phyloP scores from a whole-genome alignment of 768 basidiomycete species.

The Lentinus brumalis region DNA sequence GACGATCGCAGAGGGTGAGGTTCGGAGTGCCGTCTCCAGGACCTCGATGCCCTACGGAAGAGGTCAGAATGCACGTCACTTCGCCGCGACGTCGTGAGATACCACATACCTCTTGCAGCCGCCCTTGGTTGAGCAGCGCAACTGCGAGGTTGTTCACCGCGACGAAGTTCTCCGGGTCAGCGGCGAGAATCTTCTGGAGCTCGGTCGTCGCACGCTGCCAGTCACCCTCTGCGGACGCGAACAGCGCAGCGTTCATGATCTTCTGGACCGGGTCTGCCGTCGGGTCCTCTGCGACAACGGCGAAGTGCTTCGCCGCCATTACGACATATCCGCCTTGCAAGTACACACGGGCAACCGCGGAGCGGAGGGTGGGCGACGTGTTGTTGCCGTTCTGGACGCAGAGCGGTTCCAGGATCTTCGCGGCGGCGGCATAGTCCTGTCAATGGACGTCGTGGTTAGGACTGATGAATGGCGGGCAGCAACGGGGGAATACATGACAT shows the following conservation, averaged over 20 bases:
- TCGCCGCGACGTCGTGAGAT: too few species aligned
- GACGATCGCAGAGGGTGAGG: conserved; percentile 71
- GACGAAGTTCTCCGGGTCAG: conserved; percentile 61
- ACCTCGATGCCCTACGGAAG: conserved; percentile 62
- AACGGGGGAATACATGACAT: conserved; percentile 8
- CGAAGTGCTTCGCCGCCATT: conserved; percentile 61
- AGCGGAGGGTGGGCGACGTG: conserved; percentile 59
- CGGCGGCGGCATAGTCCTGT: conserved; percentile 72
- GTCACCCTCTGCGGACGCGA: conserved; percentile 70
- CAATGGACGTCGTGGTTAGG: too few species aligned
- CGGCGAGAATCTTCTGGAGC: conserved; percentile 46
- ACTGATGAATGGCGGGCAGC: too few species aligned
- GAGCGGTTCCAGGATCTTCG: conserved; percentile 67
- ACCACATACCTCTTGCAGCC: conserved; percentile 60
- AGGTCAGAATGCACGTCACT: neutral
- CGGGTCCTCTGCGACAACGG: conserved; percentile 46
- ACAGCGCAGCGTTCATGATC: conserved; percentile 65
- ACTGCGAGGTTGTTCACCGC: conserved; percentile 81
- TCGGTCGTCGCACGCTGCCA: conserved; percentile 56
- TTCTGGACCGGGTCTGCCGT: conserved; percentile 35
- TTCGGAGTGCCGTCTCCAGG: conserved; percentile 60
- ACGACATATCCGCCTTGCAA: conserved; percentile 70
- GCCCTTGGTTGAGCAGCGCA: conserved; percentile 68
- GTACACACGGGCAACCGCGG: conserved; percentile 73
- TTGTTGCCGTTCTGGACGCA: conserved; percentile 38